Conservation (phyloP, 768 basidiomycete species). For the Boletus sensibilis region DNA sequence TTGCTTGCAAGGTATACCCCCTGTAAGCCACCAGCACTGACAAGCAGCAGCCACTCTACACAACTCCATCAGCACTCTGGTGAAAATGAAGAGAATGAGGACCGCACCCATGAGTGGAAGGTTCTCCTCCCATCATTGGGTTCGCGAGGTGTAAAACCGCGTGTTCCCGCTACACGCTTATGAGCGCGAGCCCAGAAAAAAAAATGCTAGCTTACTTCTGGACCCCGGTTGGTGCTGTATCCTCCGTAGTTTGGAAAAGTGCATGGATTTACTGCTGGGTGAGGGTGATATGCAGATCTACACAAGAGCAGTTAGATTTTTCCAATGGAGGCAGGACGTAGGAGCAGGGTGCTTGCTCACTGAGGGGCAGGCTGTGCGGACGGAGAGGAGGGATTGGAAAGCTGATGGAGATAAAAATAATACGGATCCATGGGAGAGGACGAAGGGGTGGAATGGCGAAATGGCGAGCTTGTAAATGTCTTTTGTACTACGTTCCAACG, state of each 20-base stretch:
- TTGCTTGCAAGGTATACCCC: background rate
- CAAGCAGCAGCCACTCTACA: background rate
- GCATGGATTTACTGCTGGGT: background rate
- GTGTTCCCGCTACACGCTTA: slow-evolving; percentile 1
- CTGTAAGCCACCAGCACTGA: slow-evolving; percentile 7
- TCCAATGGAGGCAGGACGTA: too few species aligned
- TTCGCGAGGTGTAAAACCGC: background rate
- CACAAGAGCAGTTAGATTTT: background rate
- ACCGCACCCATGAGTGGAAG: background rate
- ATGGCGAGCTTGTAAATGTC: too few species aligned
- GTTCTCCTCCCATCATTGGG: background rate
- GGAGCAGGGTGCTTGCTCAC: background rate
- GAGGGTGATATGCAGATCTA: background rate
- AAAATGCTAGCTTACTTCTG: background rate
- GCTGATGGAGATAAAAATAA: fast-evolving
- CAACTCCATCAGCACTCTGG: background rate
- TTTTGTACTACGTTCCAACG: slow-evolving; percentile 12
- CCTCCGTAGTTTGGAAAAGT: fast-evolving
- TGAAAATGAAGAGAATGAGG: background rate
- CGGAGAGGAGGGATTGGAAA: background rate
- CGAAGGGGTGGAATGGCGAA: fast-evolving
- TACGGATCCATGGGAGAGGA: background rate
- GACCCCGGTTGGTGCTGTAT: slow-evolving; percentile 1
- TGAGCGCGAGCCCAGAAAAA: background rate
- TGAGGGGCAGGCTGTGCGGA: background rate